phyloP scores from a whole-genome alignment of 78 protist genomes.

The Chrysochromulina tobinii region DNA sequence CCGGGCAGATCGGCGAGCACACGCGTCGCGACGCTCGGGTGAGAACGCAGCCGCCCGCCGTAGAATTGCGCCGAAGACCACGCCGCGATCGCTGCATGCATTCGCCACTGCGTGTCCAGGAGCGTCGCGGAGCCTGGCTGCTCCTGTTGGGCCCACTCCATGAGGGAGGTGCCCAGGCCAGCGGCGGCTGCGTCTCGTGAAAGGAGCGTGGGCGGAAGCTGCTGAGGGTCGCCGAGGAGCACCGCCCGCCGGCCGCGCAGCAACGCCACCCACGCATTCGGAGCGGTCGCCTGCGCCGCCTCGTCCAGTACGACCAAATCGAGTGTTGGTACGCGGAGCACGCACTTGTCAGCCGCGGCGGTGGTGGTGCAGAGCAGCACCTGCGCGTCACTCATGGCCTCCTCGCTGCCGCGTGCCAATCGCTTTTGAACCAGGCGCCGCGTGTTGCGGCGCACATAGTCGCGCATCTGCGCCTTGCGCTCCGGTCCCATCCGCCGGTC shows the following conservation, averaged over 20 bases:
- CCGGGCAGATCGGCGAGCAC: constrained; percentile 47
- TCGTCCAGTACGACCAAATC: constrained; percentile 56
- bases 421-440: background rate
- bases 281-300: constrained; percentile 78
- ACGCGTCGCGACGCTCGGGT: constrained; percentile 58
- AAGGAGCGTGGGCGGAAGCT: background rate
- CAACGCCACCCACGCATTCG: constrained; percentile 81
- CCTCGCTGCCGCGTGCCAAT: background rate
- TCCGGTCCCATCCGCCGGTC: no score
- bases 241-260: constrained; percentile 36
- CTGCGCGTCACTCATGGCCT: background rate
- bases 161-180: background rate
- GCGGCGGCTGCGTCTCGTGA: background rate
- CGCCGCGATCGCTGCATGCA: constrained; percentile 73
- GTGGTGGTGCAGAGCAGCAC: background rate
- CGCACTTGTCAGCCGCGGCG: background rate
- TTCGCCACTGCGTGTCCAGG: constrained; percentile 80
- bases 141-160: constrained; percentile 39
- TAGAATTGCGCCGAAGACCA: constrained; percentile 70
- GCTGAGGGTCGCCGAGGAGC: constrained; percentile 4
- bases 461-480: background rate
- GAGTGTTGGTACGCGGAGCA: background rate
- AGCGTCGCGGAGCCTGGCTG: background rate
- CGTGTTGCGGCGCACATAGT: background rate
- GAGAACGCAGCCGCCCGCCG: constrained; percentile 57